Percentiles rank a stretch among this genome's conserved stretches.
These are phyloP conservation scores for Penicillium sp. DNA, from an alignment of 2,329 filamentous ascomycete species.

Conservation along the genomic window DNA sequence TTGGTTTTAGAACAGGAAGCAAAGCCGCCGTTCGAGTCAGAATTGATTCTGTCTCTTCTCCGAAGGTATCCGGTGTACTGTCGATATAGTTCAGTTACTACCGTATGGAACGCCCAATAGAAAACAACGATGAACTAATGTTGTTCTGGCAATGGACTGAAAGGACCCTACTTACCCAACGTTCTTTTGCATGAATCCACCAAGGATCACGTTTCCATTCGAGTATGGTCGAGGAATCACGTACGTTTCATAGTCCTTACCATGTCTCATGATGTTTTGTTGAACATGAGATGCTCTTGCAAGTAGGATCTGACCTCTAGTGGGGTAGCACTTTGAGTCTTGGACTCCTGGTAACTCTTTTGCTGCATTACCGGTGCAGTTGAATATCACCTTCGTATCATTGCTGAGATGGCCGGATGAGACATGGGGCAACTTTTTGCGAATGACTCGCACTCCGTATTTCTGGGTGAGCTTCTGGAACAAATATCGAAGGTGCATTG, in stretches of 20 bases:
- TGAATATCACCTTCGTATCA: constrained; percentile 8
- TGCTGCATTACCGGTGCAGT: constrained; percentile 37
- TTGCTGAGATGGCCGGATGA: constrained; percentile 5
- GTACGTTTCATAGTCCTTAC: constrained; percentile 44
- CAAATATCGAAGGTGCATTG: constrained; percentile 35
- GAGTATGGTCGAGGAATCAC: constrained; percentile 42
- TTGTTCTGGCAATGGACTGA: neutral
- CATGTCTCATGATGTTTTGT: constrained; percentile 44
- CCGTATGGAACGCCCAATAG: neutral
- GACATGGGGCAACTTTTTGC: neutral
- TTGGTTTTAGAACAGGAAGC: constrained; percentile 30
- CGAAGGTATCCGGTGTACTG: constrained; percentile 34
- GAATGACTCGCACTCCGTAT: constrained; percentile 5
- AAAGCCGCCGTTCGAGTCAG: constrained; percentile 37
- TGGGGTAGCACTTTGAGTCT: constrained; percentile 45
- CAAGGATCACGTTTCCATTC: constrained; percentile 40
- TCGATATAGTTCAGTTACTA: constrained; percentile 24
- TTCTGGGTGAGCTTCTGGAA: constrained; percentile 25
- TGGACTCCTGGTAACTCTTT: constrained; percentile 37
- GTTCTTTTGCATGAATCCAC: constrained; percentile 37
- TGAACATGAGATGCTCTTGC: constrained; percentile 35
- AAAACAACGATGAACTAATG: neutral
- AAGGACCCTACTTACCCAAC: constrained; percentile 13
- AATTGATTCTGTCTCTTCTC: constrained; percentile 41
- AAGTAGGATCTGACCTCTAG: constrained; percentile 44